Base-by-base conservation (phyloP, 2,329 filamentous ascomycete species). In the Hysterium pulicare region DNA sequence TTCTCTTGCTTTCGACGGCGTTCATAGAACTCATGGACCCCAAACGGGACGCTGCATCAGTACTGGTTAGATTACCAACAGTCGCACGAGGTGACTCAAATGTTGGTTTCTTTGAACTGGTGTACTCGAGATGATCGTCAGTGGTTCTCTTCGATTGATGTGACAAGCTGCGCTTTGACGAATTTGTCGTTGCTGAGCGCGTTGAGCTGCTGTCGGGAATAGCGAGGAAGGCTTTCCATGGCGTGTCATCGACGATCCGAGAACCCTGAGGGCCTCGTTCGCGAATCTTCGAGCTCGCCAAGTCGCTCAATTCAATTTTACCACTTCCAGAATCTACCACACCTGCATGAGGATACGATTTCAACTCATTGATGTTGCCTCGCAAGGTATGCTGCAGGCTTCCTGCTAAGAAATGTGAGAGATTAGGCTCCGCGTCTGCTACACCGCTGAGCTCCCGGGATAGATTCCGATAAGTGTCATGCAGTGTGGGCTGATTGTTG, bases 141-240 rank as follows among this genome's bases (percentile, higher is more conserved):
- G 10, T 33, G 21, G 10, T 20, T 17, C 28, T 24, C 22, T 19
- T 23, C 34, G 45, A 30, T 42, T 45, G 33, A 48, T 53, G 50
- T 48, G 46, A 40, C 35, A 47, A 26, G 44, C 49, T 45, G 39
- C 38, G 46, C 53, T 40, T 45, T 42, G 46, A 45, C 19, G 21
- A 32, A 28, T 48, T 33, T 16, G 34, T 41, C 31, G 44, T 41
- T 15, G 44, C 41, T 16, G 50, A 51, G 38, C 49, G 46, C 40
- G 49, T 53, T 47, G 61, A 59, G 38, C 46, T 51, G 32, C 42
- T 38, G 23, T 49, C 50, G 26, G 42, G 40, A 40, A 54, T 51
- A 40, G 44, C 49, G 22, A 64, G 34, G 42, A 58, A 57, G 23
- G 42, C 40, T 43, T 38, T 57, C 63, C 60, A 63, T 20, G 48